phyloP scores from a whole-genome alignment of 2,329 filamentous ascomycete genomes.

The Trichoderma pleuroti region DNA sequence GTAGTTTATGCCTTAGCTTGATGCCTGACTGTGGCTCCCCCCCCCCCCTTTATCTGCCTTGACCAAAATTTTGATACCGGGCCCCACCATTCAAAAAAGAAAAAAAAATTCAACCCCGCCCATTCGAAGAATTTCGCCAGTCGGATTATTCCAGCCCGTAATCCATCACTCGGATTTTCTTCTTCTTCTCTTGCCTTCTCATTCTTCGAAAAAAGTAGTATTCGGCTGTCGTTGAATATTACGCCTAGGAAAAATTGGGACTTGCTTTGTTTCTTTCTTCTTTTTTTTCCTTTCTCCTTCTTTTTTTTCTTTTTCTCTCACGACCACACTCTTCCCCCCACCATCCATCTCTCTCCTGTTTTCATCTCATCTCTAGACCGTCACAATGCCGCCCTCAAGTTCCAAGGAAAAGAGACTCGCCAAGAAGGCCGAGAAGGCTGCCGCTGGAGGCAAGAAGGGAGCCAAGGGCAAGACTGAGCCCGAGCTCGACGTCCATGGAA shows the following conservation, averaged over 20 bases:
- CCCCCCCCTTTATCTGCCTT: slow-evolving; percentile 18
- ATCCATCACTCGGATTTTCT: slow-evolving; percentile 6
- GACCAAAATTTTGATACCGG: slow-evolving; percentile 34
- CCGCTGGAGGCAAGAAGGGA: slow-evolving; percentile 73
- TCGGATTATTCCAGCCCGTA: slow-evolving; percentile 1
- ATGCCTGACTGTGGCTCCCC: slow-evolving; percentile 29
- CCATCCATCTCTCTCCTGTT: neutral
- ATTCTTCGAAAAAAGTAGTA: slow-evolving; percentile 9
- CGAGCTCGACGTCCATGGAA: slow-evolving; percentile 61
- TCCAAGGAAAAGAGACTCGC: slow-evolving; percentile 70
- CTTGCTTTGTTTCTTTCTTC: slow-evolving; percentile 18
- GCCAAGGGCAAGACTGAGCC: slow-evolving; percentile 66
- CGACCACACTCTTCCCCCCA: neutral
- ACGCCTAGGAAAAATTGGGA: slow-evolving; percentile 17
- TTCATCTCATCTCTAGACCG: slow-evolving; percentile 22
- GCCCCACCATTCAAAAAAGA: slow-evolving; percentile 41
- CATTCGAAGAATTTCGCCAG: slow-evolving; percentile 20
- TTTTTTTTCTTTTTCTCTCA: neutral
- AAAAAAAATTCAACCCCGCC: slow-evolving; percentile 42
- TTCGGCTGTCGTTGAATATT: slow-evolving; percentile 14
- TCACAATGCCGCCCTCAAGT: slow-evolving; percentile 59
- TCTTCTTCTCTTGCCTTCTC: slow-evolving; percentile 17
- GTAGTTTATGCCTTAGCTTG: slow-evolving; percentile 34
- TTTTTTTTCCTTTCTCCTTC: slow-evolving; percentile 5
- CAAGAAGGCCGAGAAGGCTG: slow-evolving; percentile 69